These are phyloP conservation scores for Candida maltosa DNA, from an alignment of 805 yeast species.

Conservation along the genomic window DNA sequence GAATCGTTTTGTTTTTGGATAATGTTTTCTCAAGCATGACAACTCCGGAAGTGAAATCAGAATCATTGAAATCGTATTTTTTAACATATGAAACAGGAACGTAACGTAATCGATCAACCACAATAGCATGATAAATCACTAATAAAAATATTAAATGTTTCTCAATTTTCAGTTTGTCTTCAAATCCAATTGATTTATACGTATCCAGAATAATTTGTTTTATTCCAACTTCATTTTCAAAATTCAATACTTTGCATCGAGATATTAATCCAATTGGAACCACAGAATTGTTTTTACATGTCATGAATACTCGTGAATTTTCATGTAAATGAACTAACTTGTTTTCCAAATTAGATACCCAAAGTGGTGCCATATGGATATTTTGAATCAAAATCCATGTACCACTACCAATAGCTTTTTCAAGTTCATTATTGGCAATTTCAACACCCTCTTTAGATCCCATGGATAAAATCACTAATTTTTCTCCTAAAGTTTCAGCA, in stretches of 20 bases:
- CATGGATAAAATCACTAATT: constrained; percentile 54
- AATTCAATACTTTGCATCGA: constrained; percentile 50
- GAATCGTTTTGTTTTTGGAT: constrained; percentile 30
- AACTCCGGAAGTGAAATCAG: constrained; percentile 59
- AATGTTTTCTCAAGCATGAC: constrained; percentile 43
- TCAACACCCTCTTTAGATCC: constrained; percentile 69
- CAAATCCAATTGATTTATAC: constrained; percentile 18
- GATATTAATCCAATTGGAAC: constrained; percentile 58
- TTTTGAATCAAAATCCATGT: constrained; percentile 80
- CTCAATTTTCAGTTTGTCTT: constrained; percentile 38
- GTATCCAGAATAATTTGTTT: constrained; percentile 43
- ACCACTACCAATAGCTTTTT: constrained; percentile 44
- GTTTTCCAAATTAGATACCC: constrained; percentile 58
- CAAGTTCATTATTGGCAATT: constrained; percentile 54
- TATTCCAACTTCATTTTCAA: constrained; percentile 64
- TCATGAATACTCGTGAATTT: constrained; percentile 58
- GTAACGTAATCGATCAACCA: constrained; percentile 57
- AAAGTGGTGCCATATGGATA: constrained; percentile 64
- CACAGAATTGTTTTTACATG: constrained; percentile 48
- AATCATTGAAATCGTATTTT: constrained; percentile 66
- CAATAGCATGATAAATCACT: constrained; percentile 68
- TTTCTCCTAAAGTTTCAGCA: constrained; percentile 27
- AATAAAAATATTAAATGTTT: constrained; percentile 50
- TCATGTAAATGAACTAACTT: constrained; percentile 29
- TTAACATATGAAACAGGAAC: constrained; percentile 62